Evolutionary conservation across 345 rosid genomes (phyloP).

Genomic region (Linum usitatissimum): DNA sequence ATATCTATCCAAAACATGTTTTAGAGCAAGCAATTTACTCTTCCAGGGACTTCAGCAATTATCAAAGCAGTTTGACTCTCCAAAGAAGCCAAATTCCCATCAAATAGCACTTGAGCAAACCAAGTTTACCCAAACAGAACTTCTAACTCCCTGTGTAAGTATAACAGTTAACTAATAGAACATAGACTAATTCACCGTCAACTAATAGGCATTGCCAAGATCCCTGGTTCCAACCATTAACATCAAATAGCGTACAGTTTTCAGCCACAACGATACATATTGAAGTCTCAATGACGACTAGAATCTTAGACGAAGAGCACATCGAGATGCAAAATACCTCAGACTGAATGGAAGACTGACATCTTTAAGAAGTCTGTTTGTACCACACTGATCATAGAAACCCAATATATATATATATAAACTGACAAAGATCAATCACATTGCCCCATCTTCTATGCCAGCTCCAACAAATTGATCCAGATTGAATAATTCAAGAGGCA

Average conservation of each 20-base stretch:
- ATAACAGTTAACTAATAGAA: background rate
- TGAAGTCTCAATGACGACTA: background rate
- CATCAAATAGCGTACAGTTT: no score
- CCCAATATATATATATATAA: background rate
- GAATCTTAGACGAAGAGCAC: background rate
- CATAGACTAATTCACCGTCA: background rate
- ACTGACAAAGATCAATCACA: background rate
- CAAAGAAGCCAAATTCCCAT: background rate
- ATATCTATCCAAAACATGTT: background rate
- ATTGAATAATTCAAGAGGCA: background rate
- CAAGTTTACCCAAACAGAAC: background rate
- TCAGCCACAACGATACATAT: no score
- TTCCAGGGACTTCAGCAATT: background rate
- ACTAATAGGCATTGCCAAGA: background rate
- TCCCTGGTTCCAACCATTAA: background rate
- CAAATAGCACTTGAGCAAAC: no score
- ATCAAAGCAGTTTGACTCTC: background rate
- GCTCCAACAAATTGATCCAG: background rate
- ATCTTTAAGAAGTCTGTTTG: background rate
- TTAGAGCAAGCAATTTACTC: background rate
- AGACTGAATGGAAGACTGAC: background rate
- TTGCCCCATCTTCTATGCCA: background rate
- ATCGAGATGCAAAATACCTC: background rate
- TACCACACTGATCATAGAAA: background rate
- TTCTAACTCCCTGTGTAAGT: background rate